Evolutionary conservation across 1,284 basidiomycete genomes (phyloP).

Genomic region (Melampsora americana): DNA sequence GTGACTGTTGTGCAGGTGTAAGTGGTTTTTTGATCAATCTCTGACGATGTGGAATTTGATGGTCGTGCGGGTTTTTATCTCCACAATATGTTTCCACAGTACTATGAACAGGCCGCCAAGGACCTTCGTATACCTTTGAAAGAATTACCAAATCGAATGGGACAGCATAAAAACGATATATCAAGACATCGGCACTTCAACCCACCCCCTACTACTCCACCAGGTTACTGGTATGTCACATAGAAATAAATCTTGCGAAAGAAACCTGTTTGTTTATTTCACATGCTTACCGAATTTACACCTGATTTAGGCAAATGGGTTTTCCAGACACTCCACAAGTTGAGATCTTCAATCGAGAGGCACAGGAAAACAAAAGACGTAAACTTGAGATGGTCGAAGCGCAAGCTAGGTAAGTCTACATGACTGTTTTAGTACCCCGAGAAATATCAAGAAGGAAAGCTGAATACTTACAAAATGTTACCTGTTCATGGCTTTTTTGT

Average conservation of each 20-base stretch:
- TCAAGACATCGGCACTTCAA: slow-evolving; percentile 66
- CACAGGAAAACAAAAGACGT: slow-evolving; percentile 66
- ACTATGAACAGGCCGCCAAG: slow-evolving; percentile 46
- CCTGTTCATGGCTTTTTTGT: not conserved
- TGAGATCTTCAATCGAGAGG: slow-evolving; percentile 67
- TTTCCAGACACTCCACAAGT: slow-evolving; percentile 81
- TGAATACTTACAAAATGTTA: not conserved
- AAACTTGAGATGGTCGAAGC: slow-evolving; percentile 62
- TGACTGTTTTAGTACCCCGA: slow-evolving; percentile 54
- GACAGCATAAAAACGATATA: slow-evolving; percentile 67
- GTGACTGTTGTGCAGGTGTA: slow-evolving; percentile 78
- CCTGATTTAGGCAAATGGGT: slow-evolving; percentile 63
- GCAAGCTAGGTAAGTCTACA: slow-evolving; percentile 60
- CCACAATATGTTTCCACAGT: slow-evolving; percentile 39
- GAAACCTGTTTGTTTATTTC: not conserved
- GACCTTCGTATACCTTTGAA: slow-evolving; percentile 41
- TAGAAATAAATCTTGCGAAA: no score
- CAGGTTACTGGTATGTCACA: slow-evolving; percentile 25
- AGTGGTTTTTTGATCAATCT: slow-evolving; percentile 50
- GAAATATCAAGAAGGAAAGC: not conserved
- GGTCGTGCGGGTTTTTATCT: slow-evolving; percentile 4
- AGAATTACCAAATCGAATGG: not conserved
- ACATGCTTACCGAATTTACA: no score
- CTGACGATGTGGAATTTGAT: not conserved
- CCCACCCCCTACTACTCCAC: slow-evolving; percentile 32